Conservation (phyloP, 768 basidiomycete genomes). For the Hortiboletus campestris region DNA sequence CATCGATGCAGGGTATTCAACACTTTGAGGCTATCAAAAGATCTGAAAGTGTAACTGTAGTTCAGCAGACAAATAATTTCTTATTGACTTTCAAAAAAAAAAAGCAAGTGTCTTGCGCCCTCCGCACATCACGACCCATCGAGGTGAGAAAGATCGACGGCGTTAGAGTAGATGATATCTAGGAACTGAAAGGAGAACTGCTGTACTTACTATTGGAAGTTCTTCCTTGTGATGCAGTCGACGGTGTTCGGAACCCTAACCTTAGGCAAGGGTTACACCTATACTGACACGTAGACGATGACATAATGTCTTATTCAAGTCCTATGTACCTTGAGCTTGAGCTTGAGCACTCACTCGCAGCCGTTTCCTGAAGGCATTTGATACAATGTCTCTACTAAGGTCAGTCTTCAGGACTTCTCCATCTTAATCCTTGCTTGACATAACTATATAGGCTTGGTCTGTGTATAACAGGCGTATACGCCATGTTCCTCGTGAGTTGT, state of each 20-base stretch:
- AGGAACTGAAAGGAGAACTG: no score
- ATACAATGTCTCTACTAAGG: conserved; percentile 29
- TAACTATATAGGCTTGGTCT: conserved; percentile 51
- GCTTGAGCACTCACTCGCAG: neutral
- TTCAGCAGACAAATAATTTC: no score
- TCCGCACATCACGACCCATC: no score
- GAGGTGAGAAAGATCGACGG: no score
- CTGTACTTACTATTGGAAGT: no score
- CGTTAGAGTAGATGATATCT: no score
- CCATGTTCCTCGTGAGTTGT: conserved; percentile 78
- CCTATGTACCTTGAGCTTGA: neutral
- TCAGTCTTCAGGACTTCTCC: neutral
- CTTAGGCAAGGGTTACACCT: conserved; percentile 16
- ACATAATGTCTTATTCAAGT: neutral
- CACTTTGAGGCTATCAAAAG: no score
- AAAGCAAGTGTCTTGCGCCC: no score
- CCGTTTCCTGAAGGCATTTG: neutral
- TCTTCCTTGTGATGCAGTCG: no score
- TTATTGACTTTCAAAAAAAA: no score
- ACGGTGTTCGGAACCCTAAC: conserved; percentile 13
- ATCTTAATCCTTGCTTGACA: neutral
- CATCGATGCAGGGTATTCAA: no score
- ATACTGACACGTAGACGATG: conserved; percentile 23
- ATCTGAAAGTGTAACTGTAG: no score
- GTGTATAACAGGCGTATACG: conserved; percentile 87